Evolutionary conservation across 306 rosid genomes (phyloP).

Genomic region (Cucurbita argyrosperma): DNA sequence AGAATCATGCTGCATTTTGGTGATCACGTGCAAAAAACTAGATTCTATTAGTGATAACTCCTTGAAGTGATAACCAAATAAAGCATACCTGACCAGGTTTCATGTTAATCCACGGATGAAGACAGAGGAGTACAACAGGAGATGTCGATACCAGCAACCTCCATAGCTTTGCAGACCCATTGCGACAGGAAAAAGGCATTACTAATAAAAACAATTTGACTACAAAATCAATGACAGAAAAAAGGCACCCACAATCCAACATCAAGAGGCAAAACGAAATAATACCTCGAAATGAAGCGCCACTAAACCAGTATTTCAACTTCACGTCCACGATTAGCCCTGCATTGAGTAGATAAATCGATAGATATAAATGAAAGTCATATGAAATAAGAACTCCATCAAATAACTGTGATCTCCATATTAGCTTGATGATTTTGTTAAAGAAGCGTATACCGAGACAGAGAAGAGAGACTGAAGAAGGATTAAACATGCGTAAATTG

Average conservation of each 20-base stretch:
- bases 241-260: not conserved
- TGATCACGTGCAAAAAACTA: not conserved
- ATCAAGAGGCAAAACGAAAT: not conserved
- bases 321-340: not conserved
- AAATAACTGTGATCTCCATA: not conserved
- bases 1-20: constrained; percentile 31
- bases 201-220: not conserved
- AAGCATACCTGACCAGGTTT: constrained; percentile 5
- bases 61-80: constrained; percentile 6
- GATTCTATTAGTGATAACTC: not conserved
- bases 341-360: not conserved
- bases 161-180: constrained; percentile 97
- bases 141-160: constrained; percentile 86
- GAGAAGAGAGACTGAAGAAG: not conserved
- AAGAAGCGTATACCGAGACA: not conserved
- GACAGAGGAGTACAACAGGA: constrained; percentile 50
- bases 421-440: not conserved
- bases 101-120: constrained; percentile 11
- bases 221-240: not conserved
- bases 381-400: not conserved
- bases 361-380: not conserved
- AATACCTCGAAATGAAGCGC: constrained; percentile 80
- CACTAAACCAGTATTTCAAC: constrained; percentile 16
- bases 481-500: not conserved
- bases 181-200: constrained; percentile 24